Evolutionary conservation across 495 filamentous ascomycete genomes (phyloP), one percentile per base, ranked within the genome.

Genomic region (Trichodelitschia bisporula): DNA sequence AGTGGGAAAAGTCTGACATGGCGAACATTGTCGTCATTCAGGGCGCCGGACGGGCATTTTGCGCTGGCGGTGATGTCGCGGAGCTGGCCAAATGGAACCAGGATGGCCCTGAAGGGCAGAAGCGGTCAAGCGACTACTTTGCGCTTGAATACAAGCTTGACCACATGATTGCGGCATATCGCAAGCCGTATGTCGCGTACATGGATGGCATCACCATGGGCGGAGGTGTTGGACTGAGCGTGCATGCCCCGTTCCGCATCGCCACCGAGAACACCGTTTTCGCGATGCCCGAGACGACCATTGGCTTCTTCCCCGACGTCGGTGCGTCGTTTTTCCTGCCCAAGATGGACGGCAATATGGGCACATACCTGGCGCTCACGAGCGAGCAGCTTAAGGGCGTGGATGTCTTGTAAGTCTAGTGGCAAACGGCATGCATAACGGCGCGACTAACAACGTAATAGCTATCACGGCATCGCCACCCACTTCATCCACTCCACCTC

Each of bases 141-240:
- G 73, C 51, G 5, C 65, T 78, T 27, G 86, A 97, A 67, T 97
- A 93, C 59, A 65, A 69, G 45, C 71, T 97, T 31, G 75, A 95
- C 53, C 86, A 97, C 54, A 51, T 78, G 30, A 83, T 97, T 43
- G 82, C 89, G n/a, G 92, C 82, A 29, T 92, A 84, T 57, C 41
- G 54, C 16, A 95, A 92, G 56, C 86, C 86, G 2, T 86, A 83
- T 46, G 66, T 97, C 29, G 80, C 89, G 21, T 75, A 93, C 48
- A 83, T 97, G 72, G 89, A 97, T 45, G 86, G 86, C 33, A 72
- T 91, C 45, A 97, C 89, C 15, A 95, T 97, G 86, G 86, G 86
- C 36, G 86, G 86, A 31, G 86, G 86, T 31, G 89, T 95, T 18
- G 86, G 86, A 2, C 64, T 97, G 29, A 80, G 72, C 50, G 62